A percentile compares a stretch with the other conserved stretches of the same genome.
phyloP scores from a whole-genome alignment of 805 yeast genomes.

The Saturnispora diversa region DNA sequence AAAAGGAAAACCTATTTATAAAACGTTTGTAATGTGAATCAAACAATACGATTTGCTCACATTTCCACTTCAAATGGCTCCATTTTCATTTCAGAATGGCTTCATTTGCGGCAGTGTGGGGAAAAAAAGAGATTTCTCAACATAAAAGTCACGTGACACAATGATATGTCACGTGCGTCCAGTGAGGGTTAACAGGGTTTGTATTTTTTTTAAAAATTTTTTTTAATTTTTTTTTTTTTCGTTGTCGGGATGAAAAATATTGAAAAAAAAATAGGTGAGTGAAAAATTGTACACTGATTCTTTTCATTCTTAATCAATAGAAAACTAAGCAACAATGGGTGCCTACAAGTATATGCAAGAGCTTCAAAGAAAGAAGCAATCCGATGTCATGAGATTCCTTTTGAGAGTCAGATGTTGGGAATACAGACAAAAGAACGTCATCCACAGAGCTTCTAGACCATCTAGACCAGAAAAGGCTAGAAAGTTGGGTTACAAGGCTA shows the following conservation, averaged over 20 bases:
- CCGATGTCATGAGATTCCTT: constrained; percentile 97
- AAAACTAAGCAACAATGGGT: constrained; percentile 61
- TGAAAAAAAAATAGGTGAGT: neutral
- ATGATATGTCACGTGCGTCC: constrained; percentile 9
- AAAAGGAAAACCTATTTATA: too few species aligned
- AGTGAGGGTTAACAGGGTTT: constrained; percentile 2
- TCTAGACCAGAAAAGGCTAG: constrained; percentile 99
- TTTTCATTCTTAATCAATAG: neutral
- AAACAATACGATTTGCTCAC: too few species aligned
- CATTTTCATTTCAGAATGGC: too few species aligned
- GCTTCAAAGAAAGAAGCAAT: constrained; percentile 99
- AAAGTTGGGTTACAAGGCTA: constrained; percentile 99
- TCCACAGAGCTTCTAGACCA: constrained; percentile 98
- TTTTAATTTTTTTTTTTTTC: neutral
- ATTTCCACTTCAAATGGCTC: too few species aligned
- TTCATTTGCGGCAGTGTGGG: too few species aligned
- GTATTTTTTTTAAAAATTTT: neutral
- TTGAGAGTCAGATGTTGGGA: constrained; percentile 99
- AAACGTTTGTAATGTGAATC: too few species aligned
- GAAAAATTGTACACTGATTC: neutral
- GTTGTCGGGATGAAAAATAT: neutral
- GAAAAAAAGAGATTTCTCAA: too few species aligned
- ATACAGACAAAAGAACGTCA: constrained; percentile 97
- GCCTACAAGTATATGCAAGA: constrained; percentile 99
- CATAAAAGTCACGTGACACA: too few species aligned